phyloP scores from a whole-genome alignment of 2,329 filamentous ascomycete species.

The Zymoseptoria crescenta region DNA sequence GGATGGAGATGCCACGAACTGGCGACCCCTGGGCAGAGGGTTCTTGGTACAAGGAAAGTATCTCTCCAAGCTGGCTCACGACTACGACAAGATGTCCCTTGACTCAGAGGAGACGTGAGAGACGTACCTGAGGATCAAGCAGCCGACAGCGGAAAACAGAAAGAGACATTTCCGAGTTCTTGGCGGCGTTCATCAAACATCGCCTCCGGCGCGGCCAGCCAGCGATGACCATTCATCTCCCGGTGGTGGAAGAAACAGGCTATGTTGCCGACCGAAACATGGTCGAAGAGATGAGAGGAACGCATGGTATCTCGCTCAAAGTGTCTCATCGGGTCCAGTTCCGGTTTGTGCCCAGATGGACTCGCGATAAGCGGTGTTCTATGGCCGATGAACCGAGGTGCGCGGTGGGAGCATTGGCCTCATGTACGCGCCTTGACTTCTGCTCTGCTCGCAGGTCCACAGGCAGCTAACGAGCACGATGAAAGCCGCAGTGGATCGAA shows the following conservation, averaged over 20 bases:
- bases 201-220: background rate
- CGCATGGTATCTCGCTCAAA: background rate
- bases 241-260: background rate
- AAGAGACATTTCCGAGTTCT: conserved; percentile 3
- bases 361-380: background rate
- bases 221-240: background rate
- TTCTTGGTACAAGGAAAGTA: background rate
- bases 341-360: background rate
- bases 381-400: background rate
- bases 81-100: background rate
- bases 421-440: background rate
- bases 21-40: background rate
- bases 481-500: background rate
- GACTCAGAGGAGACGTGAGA: background rate
- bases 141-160: background rate
- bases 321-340: background rate
- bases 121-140: background rate
- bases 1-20: background rate
- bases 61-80: background rate
- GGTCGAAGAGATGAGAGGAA: background rate
- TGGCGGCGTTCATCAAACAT: background rate
- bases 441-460: background rate
- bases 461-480: background rate
- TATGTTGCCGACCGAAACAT: background rate
- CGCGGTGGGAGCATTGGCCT: background rate